A percentile compares a stretch with the other conserved stretches of the same genome.
Evolutionary conservation across 768 basidiomycete genomes (phyloP).

Genomic region (Tremella yokohamensis): DNA sequence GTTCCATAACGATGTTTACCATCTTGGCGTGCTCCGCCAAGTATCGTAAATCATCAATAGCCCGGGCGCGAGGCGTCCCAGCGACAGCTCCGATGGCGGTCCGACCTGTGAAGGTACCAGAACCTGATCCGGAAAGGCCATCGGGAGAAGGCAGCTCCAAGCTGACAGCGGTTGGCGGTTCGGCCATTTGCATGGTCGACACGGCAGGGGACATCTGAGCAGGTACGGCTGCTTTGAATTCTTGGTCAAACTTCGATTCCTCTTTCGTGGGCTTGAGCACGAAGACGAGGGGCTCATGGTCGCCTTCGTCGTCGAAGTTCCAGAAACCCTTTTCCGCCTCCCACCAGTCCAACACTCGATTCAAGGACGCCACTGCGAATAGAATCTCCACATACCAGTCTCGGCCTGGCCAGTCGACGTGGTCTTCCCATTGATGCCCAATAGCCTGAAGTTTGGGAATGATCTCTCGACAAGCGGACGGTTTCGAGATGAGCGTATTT

Average conservation of each 20-base stretch:
- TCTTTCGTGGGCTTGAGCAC: slow-evolving; percentile 75
- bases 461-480: slow-evolving; percentile 77
- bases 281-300: slow-evolving; percentile 86
- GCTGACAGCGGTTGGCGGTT: slow-evolving; percentile 20
- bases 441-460: slow-evolving; percentile 87
- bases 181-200: slow-evolving; percentile 10
- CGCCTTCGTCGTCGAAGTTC: slow-evolving; percentile 82
- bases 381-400: slow-evolving; percentile 98
- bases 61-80: slow-evolving; percentile 60
- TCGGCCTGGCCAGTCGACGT: slow-evolving; percentile 95
- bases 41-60: slow-evolving; percentile 78
- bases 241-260: slow-evolving; percentile 52
- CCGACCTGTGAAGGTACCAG: slow-evolving; percentile 11
- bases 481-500: slow-evolving; percentile 74
- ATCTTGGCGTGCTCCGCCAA: slow-evolving; percentile 94
- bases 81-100: slow-evolving; percentile 4
- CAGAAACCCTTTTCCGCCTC: slow-evolving; percentile 99
- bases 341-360: slow-evolving; percentile 98
- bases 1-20: slow-evolving; percentile 92
- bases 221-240: slow-evolving; percentile 27
- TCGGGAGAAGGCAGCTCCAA: slow-evolving; percentile 28
- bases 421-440: slow-evolving; percentile 94
- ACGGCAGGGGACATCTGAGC: slow-evolving; percentile 11
- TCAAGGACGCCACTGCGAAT: slow-evolving; percentile 89
- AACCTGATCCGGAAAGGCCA: slow-evolving; percentile 6